Percentiles rank a stretch among this genome's conserved stretches.
Conservation (phyloP, 2,329 filamentous ascomycete species). For the Xylariaceae sp. region DNA sequence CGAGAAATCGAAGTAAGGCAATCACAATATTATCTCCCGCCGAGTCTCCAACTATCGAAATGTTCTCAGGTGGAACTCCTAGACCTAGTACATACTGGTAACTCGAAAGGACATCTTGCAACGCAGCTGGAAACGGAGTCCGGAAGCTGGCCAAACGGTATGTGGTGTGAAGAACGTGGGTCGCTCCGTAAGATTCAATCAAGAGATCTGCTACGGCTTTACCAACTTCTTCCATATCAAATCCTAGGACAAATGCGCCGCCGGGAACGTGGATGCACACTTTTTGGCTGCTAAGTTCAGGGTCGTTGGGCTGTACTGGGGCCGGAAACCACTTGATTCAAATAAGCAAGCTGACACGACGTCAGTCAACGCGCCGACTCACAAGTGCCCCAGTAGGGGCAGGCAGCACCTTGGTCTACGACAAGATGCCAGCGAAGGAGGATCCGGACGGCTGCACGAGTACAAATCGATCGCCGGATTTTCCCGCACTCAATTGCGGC, state of each 20-base stretch:
- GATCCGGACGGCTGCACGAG: conserved; percentile 4
- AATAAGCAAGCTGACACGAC: not conserved
- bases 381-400: conserved; percentile 13
- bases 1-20: conserved; percentile 18
- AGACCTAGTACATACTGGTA: conserved; percentile 18
- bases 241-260: conserved; percentile 21
- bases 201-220: conserved; percentile 6
- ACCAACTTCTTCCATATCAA: conserved; percentile 9
- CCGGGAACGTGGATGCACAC: conserved; percentile 20
- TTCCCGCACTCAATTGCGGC: conserved; percentile 10
- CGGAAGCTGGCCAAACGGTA: conserved; percentile 15
- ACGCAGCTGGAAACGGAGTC: conserved; percentile 11
- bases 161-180: conserved; percentile 12
- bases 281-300: conserved; percentile 5
- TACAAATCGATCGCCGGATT: conserved; percentile 12
- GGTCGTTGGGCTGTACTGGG: not conserved
- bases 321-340: conserved; percentile 11
- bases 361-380: not conserved
- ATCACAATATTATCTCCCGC: conserved; percentile 20
- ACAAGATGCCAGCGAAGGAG: conserved; percentile 15
- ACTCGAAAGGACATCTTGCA: conserved; percentile 3
- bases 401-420: conserved; percentile 8
- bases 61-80: conserved; percentile 14
- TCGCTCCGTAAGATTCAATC: conserved; percentile 8
- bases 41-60: conserved; percentile 20